Base-by-base conservation (phyloP, 192 early-diverging fungal species). In the Backusella parvicylindrica region DNA sequence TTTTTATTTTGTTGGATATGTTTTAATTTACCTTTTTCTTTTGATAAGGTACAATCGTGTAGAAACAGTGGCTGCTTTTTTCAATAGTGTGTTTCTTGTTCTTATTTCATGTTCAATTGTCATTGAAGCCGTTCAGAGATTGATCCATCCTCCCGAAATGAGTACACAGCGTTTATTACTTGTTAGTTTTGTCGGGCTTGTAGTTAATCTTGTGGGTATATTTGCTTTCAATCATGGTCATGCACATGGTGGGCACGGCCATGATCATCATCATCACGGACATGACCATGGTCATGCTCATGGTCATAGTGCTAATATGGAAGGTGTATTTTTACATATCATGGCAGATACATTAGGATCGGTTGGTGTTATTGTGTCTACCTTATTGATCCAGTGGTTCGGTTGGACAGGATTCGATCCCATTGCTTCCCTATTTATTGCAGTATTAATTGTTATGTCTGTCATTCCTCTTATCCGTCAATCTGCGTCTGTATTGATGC, bases 381-480 rank as follows among this genome's bases (percentile, higher is more conserved):
- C 95, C 0, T 74, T 99, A 26, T 81, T 97, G 37, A 96, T 99
- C 47, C 86, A 94, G 76, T 88, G 80, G 77, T 97, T 95, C 80
- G 95, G 92, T 1, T 99, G 97, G 97, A 93, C 93, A 13, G 96
- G 97, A 69, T 92, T 97, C 40, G 97, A 99, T 81, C 97, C 97
- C 0, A 88, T 97, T 43, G 95, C 95, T 32, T 99, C 97, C 15
- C 89, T 99, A 60, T 89, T 95, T 63, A 99, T 99, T 79, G 93
- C 95, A 0, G 77, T 90, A 6, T 82, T 99, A 31, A 99, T 96
- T 47, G 91, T 99, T 71, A 81, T 91, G 78, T 91, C 89, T 43
- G 92, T 95, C 5, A 89, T 95, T 65, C 96, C 97, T 0, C 84
- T 99, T 16, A 92, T 99, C 28, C 87, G 86, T 41, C 83, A 90